A percentile compares a stretch with the other conserved stretches of the same genome.
phyloP scores from a whole-genome alignment of 140 eudicot genomes.

The Anethum foeniculum region DNA sequence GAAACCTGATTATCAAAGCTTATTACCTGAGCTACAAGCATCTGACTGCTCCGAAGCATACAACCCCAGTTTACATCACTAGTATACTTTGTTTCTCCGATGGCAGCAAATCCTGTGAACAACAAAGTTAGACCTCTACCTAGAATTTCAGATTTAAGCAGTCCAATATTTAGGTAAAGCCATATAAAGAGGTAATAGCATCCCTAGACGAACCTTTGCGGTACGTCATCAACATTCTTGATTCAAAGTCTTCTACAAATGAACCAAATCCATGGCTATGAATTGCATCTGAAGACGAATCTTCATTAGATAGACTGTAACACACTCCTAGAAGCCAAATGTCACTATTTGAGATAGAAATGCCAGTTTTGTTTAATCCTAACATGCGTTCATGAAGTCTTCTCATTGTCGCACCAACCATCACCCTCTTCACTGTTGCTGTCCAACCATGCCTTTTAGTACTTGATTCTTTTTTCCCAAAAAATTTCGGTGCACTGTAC shows the following conservation, averaged over 20 bases:
- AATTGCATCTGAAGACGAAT: conserved; percentile 47
- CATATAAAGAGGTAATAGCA: neutral
- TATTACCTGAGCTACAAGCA: conserved; percentile 91
- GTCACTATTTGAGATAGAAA: conserved; percentile 52
- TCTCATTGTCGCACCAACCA: conserved; percentile 83
- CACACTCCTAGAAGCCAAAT: conserved; percentile 96
- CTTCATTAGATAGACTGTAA: conserved; percentile 51
- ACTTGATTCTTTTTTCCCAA: conserved; percentile 40
- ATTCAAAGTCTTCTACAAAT: conserved; percentile 84
- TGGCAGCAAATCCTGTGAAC: conserved; percentile 58
- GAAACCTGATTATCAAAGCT: neutral
- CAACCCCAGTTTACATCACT: conserved; percentile 97
- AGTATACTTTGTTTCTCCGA: conserved; percentile 73
- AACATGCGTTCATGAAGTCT: conserved; percentile 64
- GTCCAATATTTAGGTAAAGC: neutral
- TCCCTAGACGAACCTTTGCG: conserved; percentile 61
- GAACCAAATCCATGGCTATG: conserved; percentile 61
- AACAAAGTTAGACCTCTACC: conserved; percentile 7
- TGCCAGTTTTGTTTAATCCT: conserved; percentile 40
- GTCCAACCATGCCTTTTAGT: conserved; percentile 64
- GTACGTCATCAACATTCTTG: conserved; percentile 78
- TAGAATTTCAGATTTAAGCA: neutral
- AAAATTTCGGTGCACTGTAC: conserved; percentile 26
- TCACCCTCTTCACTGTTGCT: conserved; percentile 66
- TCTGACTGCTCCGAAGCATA: conserved; percentile 97